phyloP scores from a whole-genome alignment of 768 basidiomycete species.

The Leucocoprinus leucothites region DNA sequence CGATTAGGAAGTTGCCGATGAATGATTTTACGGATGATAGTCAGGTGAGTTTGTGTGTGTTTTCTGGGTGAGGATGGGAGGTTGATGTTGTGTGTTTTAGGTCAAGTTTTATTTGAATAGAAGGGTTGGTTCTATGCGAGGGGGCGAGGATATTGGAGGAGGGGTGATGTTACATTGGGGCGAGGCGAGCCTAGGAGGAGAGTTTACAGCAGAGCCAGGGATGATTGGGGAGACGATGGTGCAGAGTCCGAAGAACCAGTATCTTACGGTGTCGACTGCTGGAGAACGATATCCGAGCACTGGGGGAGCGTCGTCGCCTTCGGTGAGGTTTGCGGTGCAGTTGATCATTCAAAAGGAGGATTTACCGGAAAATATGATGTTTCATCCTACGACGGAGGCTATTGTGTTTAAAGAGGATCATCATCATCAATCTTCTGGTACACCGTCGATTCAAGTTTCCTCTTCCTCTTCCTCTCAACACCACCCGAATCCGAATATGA shows the following conservation, averaged over 20 bases:
- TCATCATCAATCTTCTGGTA: no score
- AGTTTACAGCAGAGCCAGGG: background rate
- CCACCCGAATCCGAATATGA: slow-evolving; percentile 55
- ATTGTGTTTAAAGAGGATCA: slow-evolving; percentile 85
- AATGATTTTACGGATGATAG: slow-evolving; percentile 98
- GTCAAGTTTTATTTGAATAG: slow-evolving; percentile 96
- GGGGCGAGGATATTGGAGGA: slow-evolving; percentile 39
- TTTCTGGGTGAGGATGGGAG: no score
- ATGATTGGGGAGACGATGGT: slow-evolving; percentile 16
- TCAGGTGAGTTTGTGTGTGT: no score
- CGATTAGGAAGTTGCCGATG: slow-evolving; percentile 92
- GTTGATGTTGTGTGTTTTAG: no score
- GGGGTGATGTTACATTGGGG: slow-evolving; percentile 32
- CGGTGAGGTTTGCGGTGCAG: slow-evolving; percentile 82
- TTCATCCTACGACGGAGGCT: slow-evolving; percentile 90
- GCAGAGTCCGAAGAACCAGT: slow-evolving; percentile 31
- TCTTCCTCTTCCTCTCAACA: no score
- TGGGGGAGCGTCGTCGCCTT: slow-evolving; percentile 81
- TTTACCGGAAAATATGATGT: slow-evolving; percentile 91
- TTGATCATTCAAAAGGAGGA: slow-evolving; percentile 86
- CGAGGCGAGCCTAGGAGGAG: slow-evolving; percentile 3
- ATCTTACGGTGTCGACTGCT: slow-evolving; percentile 38
- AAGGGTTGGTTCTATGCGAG: slow-evolving; percentile 31
- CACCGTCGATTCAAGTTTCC: no score
- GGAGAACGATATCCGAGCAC: slow-evolving; percentile 45